Base-by-base conservation (phyloP, 495 filamentous ascomycete genomes). In the Annulohypoxylon moriforme region DNA sequence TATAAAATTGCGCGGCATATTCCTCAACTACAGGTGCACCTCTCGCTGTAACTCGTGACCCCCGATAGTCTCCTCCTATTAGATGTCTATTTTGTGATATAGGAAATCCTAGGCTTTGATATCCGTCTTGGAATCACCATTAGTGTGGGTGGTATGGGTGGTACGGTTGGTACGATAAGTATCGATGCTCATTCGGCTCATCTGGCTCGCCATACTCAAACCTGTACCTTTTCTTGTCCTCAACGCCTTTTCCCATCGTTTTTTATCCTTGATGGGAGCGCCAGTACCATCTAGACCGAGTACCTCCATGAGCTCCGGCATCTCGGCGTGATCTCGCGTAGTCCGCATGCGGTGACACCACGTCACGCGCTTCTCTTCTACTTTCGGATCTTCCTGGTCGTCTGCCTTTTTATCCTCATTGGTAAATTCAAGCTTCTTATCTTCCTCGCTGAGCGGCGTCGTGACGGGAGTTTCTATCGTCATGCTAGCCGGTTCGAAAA, bases 281-380 rank as follows among this genome's bases (percentile, higher is more conserved):
- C 77, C 82, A n/a, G 65, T 67, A 0, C 78, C 86, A 65, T 88
- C 84, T 24, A 92, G 63, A 2, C 89, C 90, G 29, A 94, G 76
- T 42, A 93, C 78, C 76, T 85, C 80, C 79, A 86, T 83, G 42
- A 94, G 63, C 61, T 89, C 86, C 1, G 83, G 75, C 0, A 96
- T 79, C 83, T 93, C 92, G 1, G 86, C 85, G 73, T 97, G 94
- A 73, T 94, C 92, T 42, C 93, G 77, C 25, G 92, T 94, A 59
- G 86, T 92, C 72, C 81, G 81, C 93, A 97, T 97, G 2, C 94
- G 85, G 79, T 94, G 91, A 73, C 91, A 94, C 93, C 94, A 97
- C 1, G 86, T 87, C 1, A 92, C 86, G 47, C 80, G 76, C 75
- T 89, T 90, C 44, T 87, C 85, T 71, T 85, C 81, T 5, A 74